These are phyloP conservation scores for Eucalyptus marginata DNA, from an alignment of 345 rosid species.

Conservation along the genomic window DNA sequence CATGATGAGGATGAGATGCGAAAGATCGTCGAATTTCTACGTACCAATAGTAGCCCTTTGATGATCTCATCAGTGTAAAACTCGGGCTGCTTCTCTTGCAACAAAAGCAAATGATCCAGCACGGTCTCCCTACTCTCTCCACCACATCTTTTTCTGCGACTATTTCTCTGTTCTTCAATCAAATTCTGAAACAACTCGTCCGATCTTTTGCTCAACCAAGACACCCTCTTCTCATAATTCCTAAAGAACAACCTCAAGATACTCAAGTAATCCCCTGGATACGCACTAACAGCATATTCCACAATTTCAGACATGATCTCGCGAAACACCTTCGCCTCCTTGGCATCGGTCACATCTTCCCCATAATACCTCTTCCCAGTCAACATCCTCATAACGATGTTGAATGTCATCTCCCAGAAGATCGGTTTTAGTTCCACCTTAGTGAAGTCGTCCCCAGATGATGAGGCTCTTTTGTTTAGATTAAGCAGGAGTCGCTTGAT, in stretches of 20 bases:
- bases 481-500: slow-evolving; percentile 3
- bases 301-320: slow-evolving; percentile 2
- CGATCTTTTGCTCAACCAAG: slow-evolving; percentile 1
- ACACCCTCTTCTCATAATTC: not conserved
- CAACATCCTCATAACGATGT: slow-evolving; percentile 27
- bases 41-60: slow-evolving; percentile 35
- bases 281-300: slow-evolving; percentile 7
- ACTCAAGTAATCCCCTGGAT: slow-evolving; percentile 23
- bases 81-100: slow-evolving; percentile 24
- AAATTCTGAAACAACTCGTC: slow-evolving; percentile 22
- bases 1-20: not conserved
- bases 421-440: slow-evolving; percentile 24
- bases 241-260: slow-evolving; percentile 12
- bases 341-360: slow-evolving; percentile 1
- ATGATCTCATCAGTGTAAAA: slow-evolving; percentile 31
- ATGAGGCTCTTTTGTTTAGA: not conserved
- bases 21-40: not conserved
- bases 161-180: slow-evolving; percentile 6
- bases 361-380: slow-evolving; percentile 34
- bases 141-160: not conserved
- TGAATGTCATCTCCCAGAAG: slow-evolving; percentile 18
- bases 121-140: slow-evolving; percentile 2
- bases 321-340: slow-evolving; percentile 15
- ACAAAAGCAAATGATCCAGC: slow-evolving; percentile 24
- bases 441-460: not conserved